These are phyloP conservation scores for Cladosporium sp. DNA, from an alignment of 2,329 filamentous ascomycete genomes.

Conservation along the genomic window DNA sequence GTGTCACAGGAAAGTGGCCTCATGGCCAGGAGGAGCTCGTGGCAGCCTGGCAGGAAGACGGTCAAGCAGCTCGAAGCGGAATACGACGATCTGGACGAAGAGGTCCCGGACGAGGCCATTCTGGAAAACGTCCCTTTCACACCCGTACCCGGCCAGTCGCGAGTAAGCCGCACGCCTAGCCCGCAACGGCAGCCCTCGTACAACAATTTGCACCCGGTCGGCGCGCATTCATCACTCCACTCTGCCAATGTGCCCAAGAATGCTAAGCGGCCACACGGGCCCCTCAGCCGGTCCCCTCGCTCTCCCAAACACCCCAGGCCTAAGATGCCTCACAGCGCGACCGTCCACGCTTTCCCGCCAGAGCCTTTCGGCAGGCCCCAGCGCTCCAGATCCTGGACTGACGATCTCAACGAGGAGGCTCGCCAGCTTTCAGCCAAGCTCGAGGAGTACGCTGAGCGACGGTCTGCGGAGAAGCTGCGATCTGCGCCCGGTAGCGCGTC, in stretches of 20 bases:
- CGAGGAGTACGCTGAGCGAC: conserved; percentile 63
- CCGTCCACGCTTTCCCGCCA: conserved; percentile 20
- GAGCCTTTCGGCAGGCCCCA: conserved; percentile 24
- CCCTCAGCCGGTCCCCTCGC: conserved; percentile 21
- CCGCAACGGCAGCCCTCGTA: conserved; percentile 28
- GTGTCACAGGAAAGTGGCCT: conserved; percentile 14
- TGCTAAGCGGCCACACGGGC: conserved; percentile 27
- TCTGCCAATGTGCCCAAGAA: conserved; percentile 31
- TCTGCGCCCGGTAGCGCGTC: conserved; percentile 18
- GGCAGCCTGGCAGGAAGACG: conserved; percentile 66
- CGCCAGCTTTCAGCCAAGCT: conserved; percentile 70
- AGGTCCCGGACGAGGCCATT: conserved; percentile 69
- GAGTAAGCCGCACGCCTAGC: conserved; percentile 34
- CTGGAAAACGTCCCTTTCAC: conserved; percentile 80
- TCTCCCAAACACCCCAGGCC: conserved; percentile 25
- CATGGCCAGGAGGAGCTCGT: conserved; percentile 40
- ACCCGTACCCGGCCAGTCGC: conserved; percentile 39
- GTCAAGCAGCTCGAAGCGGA: conserved; percentile 67
- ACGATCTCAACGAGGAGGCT: conserved; percentile 65
- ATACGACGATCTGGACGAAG: conserved; percentile 70
- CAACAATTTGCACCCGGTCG: conserved; percentile 20
- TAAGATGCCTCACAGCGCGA: conserved; percentile 28
- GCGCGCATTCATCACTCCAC: conserved; percentile 10
- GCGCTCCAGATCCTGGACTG: conserved; percentile 65
- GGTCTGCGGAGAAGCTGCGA: conserved; percentile 40